Percentiles rank a stretch among this genome's conserved stretches.
Conservation (phyloP, 495 filamentous ascomycete genomes). For the Amphirosellinia nigrospora region DNA sequence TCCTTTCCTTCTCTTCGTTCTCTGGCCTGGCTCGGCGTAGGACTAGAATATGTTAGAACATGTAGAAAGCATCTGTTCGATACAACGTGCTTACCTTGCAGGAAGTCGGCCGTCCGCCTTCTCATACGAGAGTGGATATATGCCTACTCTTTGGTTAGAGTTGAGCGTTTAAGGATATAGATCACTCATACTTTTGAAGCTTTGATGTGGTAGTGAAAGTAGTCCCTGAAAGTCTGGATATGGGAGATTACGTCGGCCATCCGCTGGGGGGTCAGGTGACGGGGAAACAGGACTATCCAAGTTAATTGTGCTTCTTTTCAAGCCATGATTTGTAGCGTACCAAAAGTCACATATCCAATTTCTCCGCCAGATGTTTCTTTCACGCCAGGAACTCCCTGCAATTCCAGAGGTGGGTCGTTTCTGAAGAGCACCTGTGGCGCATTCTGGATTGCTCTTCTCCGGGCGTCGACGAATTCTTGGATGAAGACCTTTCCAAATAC, state of each 20-base stretch:
- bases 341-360: constrained; percentile 97
- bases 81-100: constrained; percentile 71
- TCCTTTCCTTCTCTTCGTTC: constrained; percentile 95
- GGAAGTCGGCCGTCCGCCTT: constrained; percentile 93
- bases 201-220: constrained; percentile 99
- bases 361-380: constrained; percentile 74
- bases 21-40: constrained; percentile 90
- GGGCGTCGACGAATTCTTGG: constrained; percentile 94
- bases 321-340: constrained; percentile 52
- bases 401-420: constrained; percentile 90
- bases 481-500: constrained; percentile 96
- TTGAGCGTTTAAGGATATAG: not conserved
- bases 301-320: constrained; percentile 28
- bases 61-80: constrained; percentile 36
- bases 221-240: constrained; percentile 99
- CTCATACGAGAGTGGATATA: constrained; percentile 99
- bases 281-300: constrained; percentile 84
- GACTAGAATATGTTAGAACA: constrained; percentile 56
- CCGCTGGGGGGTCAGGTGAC: constrained; percentile 87
- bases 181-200: constrained; percentile 76
- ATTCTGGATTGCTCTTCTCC: constrained; percentile 94
- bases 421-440: constrained; percentile 97
- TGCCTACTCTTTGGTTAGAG: constrained; percentile 59
- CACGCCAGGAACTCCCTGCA: constrained; percentile 84
- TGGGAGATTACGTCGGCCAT: constrained; percentile 96